These are phyloP conservation scores for Gossypioides kirkii DNA, from an alignment of 345 rosid species.

Conservation along the genomic window DNA sequence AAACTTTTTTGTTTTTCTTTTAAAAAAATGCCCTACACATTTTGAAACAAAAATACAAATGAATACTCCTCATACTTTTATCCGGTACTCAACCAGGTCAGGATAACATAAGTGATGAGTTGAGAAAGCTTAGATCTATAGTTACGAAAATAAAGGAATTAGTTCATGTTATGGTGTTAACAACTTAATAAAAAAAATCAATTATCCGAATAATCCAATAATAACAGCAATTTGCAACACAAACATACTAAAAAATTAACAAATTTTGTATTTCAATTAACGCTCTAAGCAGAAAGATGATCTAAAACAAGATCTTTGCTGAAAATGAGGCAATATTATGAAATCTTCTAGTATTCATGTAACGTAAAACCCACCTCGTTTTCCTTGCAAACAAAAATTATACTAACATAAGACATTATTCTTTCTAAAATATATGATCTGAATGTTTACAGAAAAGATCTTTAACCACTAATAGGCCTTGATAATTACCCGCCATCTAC, in stretches of 20 bases:
- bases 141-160: no score
- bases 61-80: no score
- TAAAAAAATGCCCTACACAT: no score
- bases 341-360: no score
- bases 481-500: not conserved
- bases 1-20: no score
- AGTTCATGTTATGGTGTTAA: not conserved
- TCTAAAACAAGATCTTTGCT: not conserved
- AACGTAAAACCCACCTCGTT: not conserved
- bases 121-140: not conserved
- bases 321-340: not conserved
- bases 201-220: not conserved
- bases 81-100: no score
- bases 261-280: not conserved
- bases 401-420: not conserved
- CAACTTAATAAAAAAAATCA: not conserved
- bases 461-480: not conserved
- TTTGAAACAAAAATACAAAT: no score
- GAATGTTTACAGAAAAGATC: slow-evolving; percentile 9
- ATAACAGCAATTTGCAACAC: not conserved
- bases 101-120: not conserved
- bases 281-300: not conserved
- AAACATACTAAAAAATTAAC: not conserved
- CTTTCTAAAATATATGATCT: not conserved
- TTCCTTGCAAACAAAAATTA: not conserved